These are phyloP conservation scores for Cercospora citrullina DNA, from an alignment of 2,329 filamentous ascomycete genomes.

Conservation along the genomic window DNA sequence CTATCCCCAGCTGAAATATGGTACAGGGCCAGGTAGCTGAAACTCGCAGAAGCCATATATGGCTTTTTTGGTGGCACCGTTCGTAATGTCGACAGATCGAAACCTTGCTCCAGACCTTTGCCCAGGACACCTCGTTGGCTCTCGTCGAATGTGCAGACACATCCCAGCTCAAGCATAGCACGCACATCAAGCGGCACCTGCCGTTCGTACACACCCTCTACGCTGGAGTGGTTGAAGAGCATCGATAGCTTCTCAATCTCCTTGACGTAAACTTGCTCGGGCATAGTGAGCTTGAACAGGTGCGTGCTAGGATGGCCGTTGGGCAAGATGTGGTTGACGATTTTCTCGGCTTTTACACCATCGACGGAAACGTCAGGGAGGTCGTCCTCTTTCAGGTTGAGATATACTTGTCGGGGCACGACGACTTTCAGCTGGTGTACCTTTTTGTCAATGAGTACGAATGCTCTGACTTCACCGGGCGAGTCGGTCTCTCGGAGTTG, in stretches of 20 bases:
- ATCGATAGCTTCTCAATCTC: conserved; percentile 79
- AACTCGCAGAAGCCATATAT: conserved; percentile 71
- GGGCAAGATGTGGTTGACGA: conserved; percentile 86
- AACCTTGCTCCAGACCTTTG: conserved; percentile 88
- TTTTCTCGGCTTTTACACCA: conserved; percentile 86
- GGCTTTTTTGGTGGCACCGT: conserved; percentile 65
- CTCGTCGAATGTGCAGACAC: conserved; percentile 89
- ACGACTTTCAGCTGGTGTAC: conserved; percentile 85
- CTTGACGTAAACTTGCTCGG: conserved; percentile 82
- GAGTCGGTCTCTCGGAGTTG: conserved; percentile 80
- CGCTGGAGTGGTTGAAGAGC: conserved; percentile 87
- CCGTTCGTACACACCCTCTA: conserved; percentile 96
- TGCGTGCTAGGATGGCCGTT: conserved; percentile 94
- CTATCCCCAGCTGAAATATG: conserved; percentile 88
- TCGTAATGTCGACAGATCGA: conserved; percentile 77
- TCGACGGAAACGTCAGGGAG: conserved; percentile 84
- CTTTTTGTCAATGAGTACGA: conserved; percentile 90
- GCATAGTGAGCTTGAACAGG: conserved; percentile 88
- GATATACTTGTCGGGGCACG: conserved; percentile 83
- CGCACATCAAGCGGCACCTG: conserved; percentile 84
- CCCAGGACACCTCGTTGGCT: conserved; percentile 86
- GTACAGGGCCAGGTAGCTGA: conserved; percentile 83
- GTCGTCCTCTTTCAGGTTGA: conserved; percentile 86
- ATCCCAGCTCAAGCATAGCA: conserved; percentile 86
- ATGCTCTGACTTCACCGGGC: conserved; percentile 82